phyloP scores from a whole-genome alignment of 768 basidiomycete genomes.

The Daedaleopsis sinensis region DNA sequence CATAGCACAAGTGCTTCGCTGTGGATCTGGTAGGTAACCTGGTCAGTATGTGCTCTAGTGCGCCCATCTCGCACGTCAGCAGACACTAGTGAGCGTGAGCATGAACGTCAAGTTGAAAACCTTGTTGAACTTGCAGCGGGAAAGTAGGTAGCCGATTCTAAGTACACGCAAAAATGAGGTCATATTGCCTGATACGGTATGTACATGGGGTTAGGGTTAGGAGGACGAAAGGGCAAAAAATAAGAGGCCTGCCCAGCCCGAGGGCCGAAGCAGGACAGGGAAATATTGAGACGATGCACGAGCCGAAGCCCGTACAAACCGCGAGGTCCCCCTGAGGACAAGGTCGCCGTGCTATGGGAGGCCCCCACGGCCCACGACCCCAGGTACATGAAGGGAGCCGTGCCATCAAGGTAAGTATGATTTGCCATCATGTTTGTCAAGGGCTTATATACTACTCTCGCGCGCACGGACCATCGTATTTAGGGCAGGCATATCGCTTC shows the following conservation, averaged over 20 bases:
- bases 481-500: not conserved
- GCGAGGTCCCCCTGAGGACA: slow-evolving; percentile 49
- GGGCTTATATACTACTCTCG: slow-evolving; percentile 21
- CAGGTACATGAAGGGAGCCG: slow-evolving; percentile 40
- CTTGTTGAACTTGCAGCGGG: too few relatives aligned
- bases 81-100: too few relatives aligned
- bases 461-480: not conserved
- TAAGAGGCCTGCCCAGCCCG: slow-evolving; percentile 52
- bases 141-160: too few relatives aligned
- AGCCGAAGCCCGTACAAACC: slow-evolving; percentile 52
- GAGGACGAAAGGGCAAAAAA: slow-evolving; percentile 30
- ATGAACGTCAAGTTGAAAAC: too few relatives aligned
- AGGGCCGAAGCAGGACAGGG: slow-evolving; percentile 51
- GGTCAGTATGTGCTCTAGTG: slow-evolving; percentile 2
- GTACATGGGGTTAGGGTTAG: slow-evolving; percentile 35
- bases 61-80: slow-evolving; percentile 2
- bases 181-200: slow-evolving; percentile 1
- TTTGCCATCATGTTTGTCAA: slow-evolving; percentile 12
- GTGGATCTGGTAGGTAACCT: slow-evolving; percentile 20
- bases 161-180: slow-evolving; percentile 11
- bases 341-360: slow-evolving; percentile 57
- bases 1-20: slow-evolving; percentile 43
- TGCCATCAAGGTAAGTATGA: slow-evolving; percentile 42
- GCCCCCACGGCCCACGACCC: slow-evolving; percentile 39
- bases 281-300: slow-evolving; percentile 51